phyloP scores from a whole-genome alignment of 2,329 filamentous ascomycete genomes.

The Alternaria sp. region DNA sequence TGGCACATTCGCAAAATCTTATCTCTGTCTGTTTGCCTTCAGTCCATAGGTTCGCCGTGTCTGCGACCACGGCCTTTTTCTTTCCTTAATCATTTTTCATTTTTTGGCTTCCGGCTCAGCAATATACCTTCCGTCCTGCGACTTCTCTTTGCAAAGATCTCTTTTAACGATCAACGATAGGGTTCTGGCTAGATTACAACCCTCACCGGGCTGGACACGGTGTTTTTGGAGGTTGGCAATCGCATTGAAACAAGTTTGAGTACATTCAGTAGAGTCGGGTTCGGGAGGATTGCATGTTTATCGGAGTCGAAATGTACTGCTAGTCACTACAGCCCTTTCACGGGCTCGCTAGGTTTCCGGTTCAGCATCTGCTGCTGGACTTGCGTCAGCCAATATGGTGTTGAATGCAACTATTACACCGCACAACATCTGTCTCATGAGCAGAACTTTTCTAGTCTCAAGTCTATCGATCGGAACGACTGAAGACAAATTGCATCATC shows the following conservation, averaged over 20 bases:
- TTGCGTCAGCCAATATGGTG: conserved; percentile 6
- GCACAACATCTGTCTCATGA: neutral
- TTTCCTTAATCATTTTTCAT: conserved; percentile 11
- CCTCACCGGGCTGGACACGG: conserved; percentile 44
- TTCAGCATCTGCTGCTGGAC: conserved; percentile 13
- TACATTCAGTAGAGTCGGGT: conserved; percentile 10
- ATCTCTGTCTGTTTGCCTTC: conserved; percentile 22
- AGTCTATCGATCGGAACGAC: neutral
- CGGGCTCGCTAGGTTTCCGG: neutral
- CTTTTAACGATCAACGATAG: conserved; percentile 28
- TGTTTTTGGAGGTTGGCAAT: conserved; percentile 28
- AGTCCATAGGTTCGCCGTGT: conserved; percentile 20
- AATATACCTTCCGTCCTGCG: conserved; percentile 45
- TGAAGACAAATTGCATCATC: neutral
- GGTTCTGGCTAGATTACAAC: conserved; percentile 32
- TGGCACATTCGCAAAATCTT: conserved; percentile 6
- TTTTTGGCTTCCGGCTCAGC: conserved; percentile 20
- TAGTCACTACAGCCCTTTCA: conserved; percentile 7
- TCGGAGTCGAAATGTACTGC: conserved; percentile 18
- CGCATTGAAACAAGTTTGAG: conserved; percentile 16
- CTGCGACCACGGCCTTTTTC: conserved; percentile 30
- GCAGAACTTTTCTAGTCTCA: neutral
- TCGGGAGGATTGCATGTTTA: conserved; percentile 19
- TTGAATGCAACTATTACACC: conserved; percentile 13
- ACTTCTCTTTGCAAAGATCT: conserved; percentile 21